phyloP scores from a whole-genome alignment of 176 grass and related monocot species.

The Zoysia japonica region DNA sequence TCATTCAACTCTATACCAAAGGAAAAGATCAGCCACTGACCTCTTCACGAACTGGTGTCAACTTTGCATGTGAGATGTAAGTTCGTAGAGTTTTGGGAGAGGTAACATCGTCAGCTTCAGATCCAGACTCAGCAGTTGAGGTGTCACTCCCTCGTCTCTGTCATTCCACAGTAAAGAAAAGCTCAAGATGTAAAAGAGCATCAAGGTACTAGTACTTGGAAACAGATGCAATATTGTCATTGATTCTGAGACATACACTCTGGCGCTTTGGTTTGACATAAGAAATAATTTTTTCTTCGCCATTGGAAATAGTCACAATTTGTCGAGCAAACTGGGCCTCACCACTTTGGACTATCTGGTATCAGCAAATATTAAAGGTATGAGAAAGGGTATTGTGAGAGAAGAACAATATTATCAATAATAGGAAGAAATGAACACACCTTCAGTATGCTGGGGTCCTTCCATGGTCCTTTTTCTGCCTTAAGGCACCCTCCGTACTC shows the following conservation, averaged over 20 bases:
- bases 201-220: background rate
- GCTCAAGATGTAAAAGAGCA: constrained; percentile 12
- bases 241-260: constrained; percentile 34
- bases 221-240: constrained; percentile 17
- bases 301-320: constrained; percentile 82
- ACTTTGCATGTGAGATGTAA: constrained; percentile 69
- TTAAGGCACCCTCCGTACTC: constrained; percentile 90
- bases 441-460: constrained; percentile 84
- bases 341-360: constrained; percentile 87
- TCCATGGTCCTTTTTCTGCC: constrained; percentile 94
- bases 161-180: constrained; percentile 28
- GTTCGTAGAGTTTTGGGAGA: constrained; percentile 69
- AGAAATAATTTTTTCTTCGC: constrained; percentile 75
- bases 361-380: constrained; percentile 19
- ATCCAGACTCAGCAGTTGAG: constrained; percentile 90
- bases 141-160: constrained; percentile 84
- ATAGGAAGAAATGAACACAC: constrained; percentile 26
- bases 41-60: constrained; percentile 96
- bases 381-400: constrained; percentile 16
- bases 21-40: constrained; percentile 39
- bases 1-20: background rate
- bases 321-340: constrained; percentile 80
- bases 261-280: constrained; percentile 66
- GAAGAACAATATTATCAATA: constrained; percentile 12
- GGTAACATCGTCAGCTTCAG: constrained; percentile 83